A percentile compares a stretch with the other conserved stretches of the same genome.
These are phyloP conservation scores for Pichia sp. DNA, from an alignment of 1,139 yeast species.

Conservation along the genomic window DNA sequence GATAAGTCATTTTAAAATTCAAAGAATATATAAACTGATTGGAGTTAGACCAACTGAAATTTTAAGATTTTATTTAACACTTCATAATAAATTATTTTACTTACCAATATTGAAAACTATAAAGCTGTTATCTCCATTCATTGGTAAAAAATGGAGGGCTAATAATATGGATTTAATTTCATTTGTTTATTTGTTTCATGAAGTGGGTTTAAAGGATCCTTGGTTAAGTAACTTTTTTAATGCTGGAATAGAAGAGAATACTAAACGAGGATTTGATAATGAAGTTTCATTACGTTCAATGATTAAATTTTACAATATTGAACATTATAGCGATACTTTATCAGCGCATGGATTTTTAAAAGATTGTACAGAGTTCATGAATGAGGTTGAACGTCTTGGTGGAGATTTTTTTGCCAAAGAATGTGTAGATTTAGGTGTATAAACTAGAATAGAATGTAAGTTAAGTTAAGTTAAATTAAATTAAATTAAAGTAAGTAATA, in stretches of 20 bases:
- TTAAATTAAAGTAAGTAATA: too few relatives aligned
- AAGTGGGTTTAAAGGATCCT: conserved; percentile 67
- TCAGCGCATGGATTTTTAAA: conserved; percentile 22
- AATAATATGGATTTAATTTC: conserved; percentile 92
- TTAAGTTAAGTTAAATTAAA: too few relatives aligned
- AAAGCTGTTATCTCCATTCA: conserved; percentile 80
- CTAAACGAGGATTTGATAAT: conserved; percentile 76
- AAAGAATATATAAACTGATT: conserved; percentile 48
- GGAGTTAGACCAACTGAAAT: conserved; percentile 52
- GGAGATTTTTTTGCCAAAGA: conserved; percentile 17
- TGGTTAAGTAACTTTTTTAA: conserved; percentile 70
- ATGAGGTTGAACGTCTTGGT: conserved; percentile 11
- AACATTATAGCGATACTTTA: conserved; percentile 51
- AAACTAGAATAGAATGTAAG: neutral
- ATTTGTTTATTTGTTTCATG: conserved; percentile 71
- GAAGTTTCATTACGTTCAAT: conserved; percentile 80
- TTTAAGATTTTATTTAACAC: conserved; percentile 37
- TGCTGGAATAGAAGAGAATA: conserved; percentile 49
- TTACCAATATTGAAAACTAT: conserved; percentile 65
- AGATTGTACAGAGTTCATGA: conserved; percentile 13
- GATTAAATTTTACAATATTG: conserved; percentile 68
- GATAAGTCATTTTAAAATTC: conserved; percentile 42
- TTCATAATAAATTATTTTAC: conserved; percentile 60
- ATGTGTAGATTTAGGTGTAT: conserved; percentile 4
- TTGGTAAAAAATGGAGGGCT: conserved; percentile 92